A percentile compares a stretch with the other conserved stretches of the same genome.
Conservation (phyloP, 345 rosid species). For the Trapa bicornis region DNA sequence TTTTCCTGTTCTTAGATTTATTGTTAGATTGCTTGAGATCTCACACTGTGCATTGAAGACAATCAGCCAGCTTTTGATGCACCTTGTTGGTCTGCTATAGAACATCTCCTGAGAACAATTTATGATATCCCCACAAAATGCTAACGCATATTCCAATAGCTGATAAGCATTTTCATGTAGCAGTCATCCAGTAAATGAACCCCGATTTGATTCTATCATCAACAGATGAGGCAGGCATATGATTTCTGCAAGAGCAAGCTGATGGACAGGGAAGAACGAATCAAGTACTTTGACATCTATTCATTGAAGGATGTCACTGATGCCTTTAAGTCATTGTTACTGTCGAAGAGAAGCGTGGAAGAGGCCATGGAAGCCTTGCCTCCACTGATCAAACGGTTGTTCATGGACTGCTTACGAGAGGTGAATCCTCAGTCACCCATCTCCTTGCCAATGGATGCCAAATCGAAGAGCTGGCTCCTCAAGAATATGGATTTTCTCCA, state of each 20-base stretch:
- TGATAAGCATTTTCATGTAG: no score
- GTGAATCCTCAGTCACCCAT: slow-evolving; percentile 8
- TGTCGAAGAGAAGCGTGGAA: slow-evolving; percentile 8
- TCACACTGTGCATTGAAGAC: neutral
- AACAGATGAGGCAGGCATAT: slow-evolving; percentile 55
- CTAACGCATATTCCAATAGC: neutral
- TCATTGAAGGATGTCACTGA: slow-evolving; percentile 12
- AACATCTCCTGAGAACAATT: neutral
- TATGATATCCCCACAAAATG: neutral
- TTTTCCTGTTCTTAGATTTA: neutral
- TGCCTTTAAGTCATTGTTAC: slow-evolving; percentile 8
- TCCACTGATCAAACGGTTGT: slow-evolving; percentile 15
- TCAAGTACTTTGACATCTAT: slow-evolving; percentile 19
- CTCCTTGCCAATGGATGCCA: slow-evolving; percentile 5
- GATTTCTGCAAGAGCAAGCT: slow-evolving; percentile 34
- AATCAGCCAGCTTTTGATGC: no score
- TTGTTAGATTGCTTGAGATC: neutral
- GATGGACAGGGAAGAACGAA: slow-evolving; percentile 13
- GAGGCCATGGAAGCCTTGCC: slow-evolving; percentile 16
- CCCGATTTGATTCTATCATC: neutral
- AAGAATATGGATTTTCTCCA: slow-evolving; percentile 14
- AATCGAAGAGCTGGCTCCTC: slow-evolving; percentile 19
- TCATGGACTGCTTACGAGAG: slow-evolving; percentile 30
- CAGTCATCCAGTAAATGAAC: no score
- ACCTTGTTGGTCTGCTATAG: neutral